Evolutionary conservation across 2,329 filamentous ascomycete genomes (phyloP).

Genomic region (Hirsutella minnesotensis): DNA sequence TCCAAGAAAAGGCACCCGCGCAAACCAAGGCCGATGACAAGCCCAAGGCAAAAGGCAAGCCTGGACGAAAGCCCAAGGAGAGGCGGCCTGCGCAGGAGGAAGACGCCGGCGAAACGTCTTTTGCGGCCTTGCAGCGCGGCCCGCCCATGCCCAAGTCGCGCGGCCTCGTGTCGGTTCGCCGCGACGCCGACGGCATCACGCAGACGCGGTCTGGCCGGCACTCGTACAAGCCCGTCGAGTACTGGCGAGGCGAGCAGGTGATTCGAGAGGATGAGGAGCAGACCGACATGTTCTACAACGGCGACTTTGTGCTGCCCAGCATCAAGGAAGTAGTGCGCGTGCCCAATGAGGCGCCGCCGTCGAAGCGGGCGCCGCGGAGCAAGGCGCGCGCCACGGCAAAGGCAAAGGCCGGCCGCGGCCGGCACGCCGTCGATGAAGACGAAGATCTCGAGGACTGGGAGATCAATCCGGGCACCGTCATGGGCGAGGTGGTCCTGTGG

Average conservation of each 20-base stretch:
- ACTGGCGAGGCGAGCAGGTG: constrained; percentile 75
- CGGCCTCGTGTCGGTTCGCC: constrained; percentile 40
- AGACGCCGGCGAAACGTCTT: constrained; percentile 31
- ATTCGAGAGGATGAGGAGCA: constrained; percentile 53
- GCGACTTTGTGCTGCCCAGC: constrained; percentile 48
- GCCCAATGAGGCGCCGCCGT: constrained; percentile 38
- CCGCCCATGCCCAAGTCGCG: constrained; percentile 44
- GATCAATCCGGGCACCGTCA: constrained; percentile 48
- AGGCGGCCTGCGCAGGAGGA: constrained; percentile 22
- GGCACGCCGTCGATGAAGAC: constrained; percentile 31
- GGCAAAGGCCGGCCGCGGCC: constrained; percentile 16
- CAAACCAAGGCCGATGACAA: constrained; percentile 5
- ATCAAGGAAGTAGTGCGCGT: constrained; percentile 70
- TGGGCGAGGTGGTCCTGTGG: constrained; percentile 54
- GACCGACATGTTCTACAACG: constrained; percentile 31
- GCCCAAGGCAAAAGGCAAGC: constrained; percentile 11
- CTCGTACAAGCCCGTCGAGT: constrained; percentile 68
- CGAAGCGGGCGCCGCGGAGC: constrained; percentile 12
- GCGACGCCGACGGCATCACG: constrained; percentile 36
- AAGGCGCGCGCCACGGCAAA: constrained; percentile 19
- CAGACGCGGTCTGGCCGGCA: constrained; percentile 66
- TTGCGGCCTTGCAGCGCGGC: constrained; percentile 37
- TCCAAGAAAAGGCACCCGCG: no score
- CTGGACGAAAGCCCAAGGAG: constrained; percentile 22
- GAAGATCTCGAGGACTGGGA: constrained; percentile 60